Evolutionary conservation across 495 filamentous ascomycete genomes (phyloP).

Genomic region (Penicillium riverlandense): DNA sequence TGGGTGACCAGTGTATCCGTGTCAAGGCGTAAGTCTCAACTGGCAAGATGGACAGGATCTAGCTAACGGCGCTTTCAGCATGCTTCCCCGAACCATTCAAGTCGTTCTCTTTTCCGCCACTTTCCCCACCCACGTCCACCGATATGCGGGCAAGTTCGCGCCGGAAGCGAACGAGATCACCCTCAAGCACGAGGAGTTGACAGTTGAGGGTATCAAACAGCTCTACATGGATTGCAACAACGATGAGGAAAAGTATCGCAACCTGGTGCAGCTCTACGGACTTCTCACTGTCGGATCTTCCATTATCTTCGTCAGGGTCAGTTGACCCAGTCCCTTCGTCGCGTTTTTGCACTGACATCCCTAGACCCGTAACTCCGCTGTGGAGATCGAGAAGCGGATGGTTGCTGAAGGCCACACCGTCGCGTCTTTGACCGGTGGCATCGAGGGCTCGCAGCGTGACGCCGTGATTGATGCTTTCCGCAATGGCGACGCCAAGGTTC

Average conservation of each 20-base stretch:
- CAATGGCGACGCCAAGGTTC: slow-evolving; percentile 80
- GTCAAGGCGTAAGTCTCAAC: slow-evolving; percentile 63
- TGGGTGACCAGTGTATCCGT: slow-evolving; percentile 89
- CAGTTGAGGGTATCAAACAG: slow-evolving; percentile 93
- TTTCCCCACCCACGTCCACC: slow-evolving; percentile 76
- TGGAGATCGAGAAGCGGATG: slow-evolving; percentile 79
- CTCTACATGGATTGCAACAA: slow-evolving; percentile 85
- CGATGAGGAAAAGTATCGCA: slow-evolving; percentile 77
- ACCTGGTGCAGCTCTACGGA: slow-evolving; percentile 86
- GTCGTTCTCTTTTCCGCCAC: slow-evolving; percentile 94
- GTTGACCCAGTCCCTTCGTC: slow-evolving; percentile 9
- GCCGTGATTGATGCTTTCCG: slow-evolving; percentile 83
- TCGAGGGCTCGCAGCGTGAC: slow-evolving; percentile 79
- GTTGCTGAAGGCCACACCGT: slow-evolving; percentile 83
- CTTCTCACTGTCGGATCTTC: slow-evolving; percentile 92
- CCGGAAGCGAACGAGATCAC: slow-evolving; percentile 84
- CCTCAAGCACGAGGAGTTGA: slow-evolving; percentile 82
- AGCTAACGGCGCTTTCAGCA: slow-evolving; percentile 31
- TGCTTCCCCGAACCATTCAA: slow-evolving; percentile 66
- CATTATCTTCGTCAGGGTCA: slow-evolving; percentile 92
- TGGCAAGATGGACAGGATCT: background rate
- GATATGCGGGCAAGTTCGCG: slow-evolving; percentile 72
- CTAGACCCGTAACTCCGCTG: slow-evolving; percentile 73
- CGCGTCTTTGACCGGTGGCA: slow-evolving; percentile 75
- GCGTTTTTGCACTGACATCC: slow-evolving; percentile 15